Evolutionary conservation across 805 yeast species (phyloP).

Genomic region (Pichia gijzeniarum): DNA sequence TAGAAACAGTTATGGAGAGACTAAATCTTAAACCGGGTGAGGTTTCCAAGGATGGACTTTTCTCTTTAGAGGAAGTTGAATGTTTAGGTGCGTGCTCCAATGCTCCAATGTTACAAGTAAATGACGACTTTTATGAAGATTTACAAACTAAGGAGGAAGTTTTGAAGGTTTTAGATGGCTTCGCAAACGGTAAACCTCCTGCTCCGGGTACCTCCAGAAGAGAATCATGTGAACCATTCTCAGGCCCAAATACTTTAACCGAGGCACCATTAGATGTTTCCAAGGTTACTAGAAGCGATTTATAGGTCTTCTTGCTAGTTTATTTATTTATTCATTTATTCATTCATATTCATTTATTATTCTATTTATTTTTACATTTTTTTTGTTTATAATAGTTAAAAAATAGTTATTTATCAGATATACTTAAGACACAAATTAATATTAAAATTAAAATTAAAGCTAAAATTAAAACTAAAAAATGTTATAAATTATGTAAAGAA

Average conservation of each 20-base stretch:
- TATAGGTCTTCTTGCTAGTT: constrained; percentile 29
- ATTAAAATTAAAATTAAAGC: no score
- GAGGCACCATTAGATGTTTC: constrained; percentile 65
- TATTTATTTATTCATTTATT: constrained; percentile 2
- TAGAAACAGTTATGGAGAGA: constrained; percentile 57
- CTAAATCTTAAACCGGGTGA: constrained; percentile 68
- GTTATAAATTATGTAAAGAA: no score
- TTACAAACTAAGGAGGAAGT: constrained; percentile 58
- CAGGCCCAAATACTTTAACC: constrained; percentile 59
- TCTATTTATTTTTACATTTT: background rate
- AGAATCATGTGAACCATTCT: constrained; percentile 68
- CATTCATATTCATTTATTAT: background rate
- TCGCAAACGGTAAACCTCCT: constrained; percentile 57
- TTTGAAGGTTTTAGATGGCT: constrained; percentile 51
- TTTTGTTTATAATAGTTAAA: background rate
- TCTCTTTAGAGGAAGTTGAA: constrained; percentile 83
- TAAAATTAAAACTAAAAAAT: no score
- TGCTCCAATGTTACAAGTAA: constrained; percentile 82
- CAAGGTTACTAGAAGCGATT: constrained; percentile 65
- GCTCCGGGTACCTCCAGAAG: constrained; percentile 63
- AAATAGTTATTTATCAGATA: no score
- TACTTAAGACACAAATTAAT: no score
- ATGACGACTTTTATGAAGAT: constrained; percentile 81
- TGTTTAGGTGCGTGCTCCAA: constrained; percentile 90
- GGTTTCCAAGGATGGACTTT: constrained; percentile 66